A percentile compares a stretch with the other conserved stretches of the same genome.
phyloP scores from a whole-genome alignment of 2,329 filamentous ascomycete species.

The Dactylellina cionopaga region DNA sequence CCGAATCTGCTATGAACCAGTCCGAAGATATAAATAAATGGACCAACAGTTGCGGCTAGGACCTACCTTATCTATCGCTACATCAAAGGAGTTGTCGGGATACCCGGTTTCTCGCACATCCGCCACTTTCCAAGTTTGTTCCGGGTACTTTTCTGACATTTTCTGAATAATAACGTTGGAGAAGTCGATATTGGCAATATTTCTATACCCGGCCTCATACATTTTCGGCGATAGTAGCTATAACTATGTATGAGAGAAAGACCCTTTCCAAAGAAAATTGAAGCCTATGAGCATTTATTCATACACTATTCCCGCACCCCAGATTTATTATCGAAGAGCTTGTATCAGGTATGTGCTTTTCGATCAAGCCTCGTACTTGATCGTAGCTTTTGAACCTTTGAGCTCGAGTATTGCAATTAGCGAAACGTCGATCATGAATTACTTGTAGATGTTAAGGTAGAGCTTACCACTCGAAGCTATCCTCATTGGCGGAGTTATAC shows the following conservation, averaged over 20 bases:
- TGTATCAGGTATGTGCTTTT: slow-evolving; percentile 52
- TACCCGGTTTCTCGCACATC: slow-evolving; percentile 53
- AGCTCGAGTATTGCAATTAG: slow-evolving; percentile 2
- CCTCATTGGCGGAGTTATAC: slow-evolving; percentile 48
- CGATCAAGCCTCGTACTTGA: slow-evolving; percentile 37
- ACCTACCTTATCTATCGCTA: slow-evolving; percentile 54
- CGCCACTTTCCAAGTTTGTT: slow-evolving; percentile 54
- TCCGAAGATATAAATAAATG: not conserved
- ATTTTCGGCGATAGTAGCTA: slow-evolving; percentile 52
- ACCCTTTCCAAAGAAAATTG: slow-evolving; percentile 6
- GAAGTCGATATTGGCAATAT: slow-evolving; percentile 54
- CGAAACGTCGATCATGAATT: not conserved
- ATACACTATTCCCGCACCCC: slow-evolving; percentile 54
- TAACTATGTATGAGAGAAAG: not conserved
- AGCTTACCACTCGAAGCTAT: slow-evolving; percentile 55
- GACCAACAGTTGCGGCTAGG: not conserved
- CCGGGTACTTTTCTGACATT: slow-evolving; percentile 53
- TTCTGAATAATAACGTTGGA: slow-evolving; percentile 54
- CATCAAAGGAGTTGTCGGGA: slow-evolving; percentile 42
- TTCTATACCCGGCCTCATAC: slow-evolving; percentile 51
- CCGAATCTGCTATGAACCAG: not conserved
- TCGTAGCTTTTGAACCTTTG: slow-evolving; percentile 43
- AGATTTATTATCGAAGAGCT: slow-evolving; percentile 52
- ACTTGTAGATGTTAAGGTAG: slow-evolving; percentile 7
- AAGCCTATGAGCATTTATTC: slow-evolving; percentile 5